Base-by-base conservation (phyloP, 495 filamentous ascomycete species). In the Trichoderma orchidacearum region DNA sequence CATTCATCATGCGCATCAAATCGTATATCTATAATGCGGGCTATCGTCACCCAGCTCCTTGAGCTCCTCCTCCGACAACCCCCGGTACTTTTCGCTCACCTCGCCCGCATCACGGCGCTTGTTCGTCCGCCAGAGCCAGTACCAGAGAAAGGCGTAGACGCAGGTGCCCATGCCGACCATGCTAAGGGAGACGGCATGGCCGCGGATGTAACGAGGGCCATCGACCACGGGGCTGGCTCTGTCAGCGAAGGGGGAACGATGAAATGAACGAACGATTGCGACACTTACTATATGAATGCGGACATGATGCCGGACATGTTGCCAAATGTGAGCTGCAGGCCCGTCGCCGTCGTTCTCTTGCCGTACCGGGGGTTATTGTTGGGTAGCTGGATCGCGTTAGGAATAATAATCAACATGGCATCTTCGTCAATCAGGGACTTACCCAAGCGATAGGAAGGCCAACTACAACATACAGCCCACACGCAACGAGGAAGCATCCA, bases 381-480 rank as follows among this genome's bases (percentile, higher is more conserved):
- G 3, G 75, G 73, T 54, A 78, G 50, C 68, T 67, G 36, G 31
- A 25, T 5, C 18, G 23, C 27, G n/a, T 53, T 31, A 53, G 51
- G 12, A n/a, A n/a, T n/a, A 25, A 36, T n/a, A n/a, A n/a, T n/a
- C n/a, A n/a, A n/a, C n/a, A n/a, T n/a, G n/a, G n/a, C n/a, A n/a
- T n/a, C n/a, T n/a, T n/a, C n/a, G n/a, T n/a, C n/a, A n/a, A n/a
- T n/a, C n/a, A n/a, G n/a, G 15, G 3, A 60, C 70, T 61, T 45
- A 71, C 70, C 86, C 86, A 89, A 28, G 85, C 83, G 28, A 89
- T 70, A 8, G 86, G 85, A 35, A 89, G 59, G 0, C 85, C 86
- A 12, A 87, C 84, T 0, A 75, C 66, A 6, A 88, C 82, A 59
- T 89, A 90, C 2, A 89, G 66, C 0, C 87, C 86, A 60, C 81